Percentiles rank a stretch among this genome's conserved stretches.
These are phyloP conservation scores for Coemansia sp. DNA, from an alignment of 192 early-diverging fungal genomes.

Conservation along the genomic window DNA sequence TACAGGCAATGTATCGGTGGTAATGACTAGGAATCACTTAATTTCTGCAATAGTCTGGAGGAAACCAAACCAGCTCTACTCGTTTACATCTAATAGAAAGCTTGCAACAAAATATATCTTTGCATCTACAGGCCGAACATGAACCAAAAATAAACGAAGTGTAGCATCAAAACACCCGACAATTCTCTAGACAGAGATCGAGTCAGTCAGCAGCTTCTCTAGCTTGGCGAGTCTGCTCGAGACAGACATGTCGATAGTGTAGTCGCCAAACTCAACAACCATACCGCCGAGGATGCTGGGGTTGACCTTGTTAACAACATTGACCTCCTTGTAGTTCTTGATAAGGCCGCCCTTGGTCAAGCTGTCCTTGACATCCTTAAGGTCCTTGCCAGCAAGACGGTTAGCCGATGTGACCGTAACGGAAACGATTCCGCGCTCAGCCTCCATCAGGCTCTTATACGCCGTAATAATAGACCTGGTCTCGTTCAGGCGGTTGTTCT, in stretches of 20 bases:
- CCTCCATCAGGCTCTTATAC: conserved; percentile 84
- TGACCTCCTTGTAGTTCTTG: conserved; percentile 78
- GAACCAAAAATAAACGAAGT: conserved; percentile 3
- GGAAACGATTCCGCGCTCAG: conserved; percentile 84
- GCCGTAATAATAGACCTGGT: conserved; percentile 80
- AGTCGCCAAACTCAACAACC: conserved; percentile 96
- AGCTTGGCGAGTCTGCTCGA: conserved; percentile 95
- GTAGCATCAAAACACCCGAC: neutral
- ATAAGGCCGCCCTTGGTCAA: conserved; percentile 82
- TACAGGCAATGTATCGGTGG: too few species aligned
- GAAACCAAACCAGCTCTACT: too few species aligned
- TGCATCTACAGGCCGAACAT: neutral
- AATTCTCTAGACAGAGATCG: conserved; percentile 37
- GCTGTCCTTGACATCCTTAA: conserved; percentile 72
- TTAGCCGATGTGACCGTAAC: conserved; percentile 90
- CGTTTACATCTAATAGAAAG: neutral
- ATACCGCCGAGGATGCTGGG: conserved; percentile 93
- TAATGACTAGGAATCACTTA: too few species aligned
- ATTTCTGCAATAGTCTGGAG: too few species aligned
- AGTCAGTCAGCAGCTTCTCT: conserved; percentile 84
- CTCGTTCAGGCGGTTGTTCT: conserved; percentile 92
- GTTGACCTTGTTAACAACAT: conserved; percentile 78
- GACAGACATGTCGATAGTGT: conserved; percentile 97
- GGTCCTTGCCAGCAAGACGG: conserved; percentile 69
- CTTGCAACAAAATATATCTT: neutral